These are phyloP conservation scores for Mycena venus DNA, from an alignment of 768 basidiomycete species.

Conservation along the genomic window DNA sequence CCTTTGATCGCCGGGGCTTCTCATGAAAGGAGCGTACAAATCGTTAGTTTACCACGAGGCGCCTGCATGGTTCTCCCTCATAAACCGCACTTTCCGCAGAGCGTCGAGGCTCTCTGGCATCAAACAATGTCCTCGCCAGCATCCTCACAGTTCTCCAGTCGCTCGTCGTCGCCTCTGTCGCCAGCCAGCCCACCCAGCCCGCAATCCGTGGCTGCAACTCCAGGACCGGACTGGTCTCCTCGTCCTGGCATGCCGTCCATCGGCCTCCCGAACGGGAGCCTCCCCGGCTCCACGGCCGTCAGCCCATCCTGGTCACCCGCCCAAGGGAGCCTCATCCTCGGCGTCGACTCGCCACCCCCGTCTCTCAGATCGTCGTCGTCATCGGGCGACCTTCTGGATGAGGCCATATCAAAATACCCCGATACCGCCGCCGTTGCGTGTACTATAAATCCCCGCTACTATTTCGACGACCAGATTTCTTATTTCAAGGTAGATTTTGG, in stretches of 20 bases:
- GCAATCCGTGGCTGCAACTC: slow-evolving; percentile 24
- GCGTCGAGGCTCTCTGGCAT: not conserved
- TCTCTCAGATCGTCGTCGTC: not conserved
- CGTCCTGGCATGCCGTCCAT: slow-evolving; percentile 26
- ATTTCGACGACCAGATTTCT: slow-evolving; percentile 33
- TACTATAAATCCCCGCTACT: slow-evolving; percentile 31
- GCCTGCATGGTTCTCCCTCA: slow-evolving; percentile 31
- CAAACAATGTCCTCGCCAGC: slow-evolving; percentile 16
- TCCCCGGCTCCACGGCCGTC: slow-evolving; percentile 24
- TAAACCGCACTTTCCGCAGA: slow-evolving; percentile 5
- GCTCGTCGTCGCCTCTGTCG: slow-evolving; percentile 27
- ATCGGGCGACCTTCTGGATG: slow-evolving; percentile 21
- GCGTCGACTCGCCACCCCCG: slow-evolving; percentile 13
- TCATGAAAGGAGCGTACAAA: slow-evolving; percentile 12
- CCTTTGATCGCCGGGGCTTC: slow-evolving; percentile 22
- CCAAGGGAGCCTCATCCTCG: slow-evolving; percentile 27
- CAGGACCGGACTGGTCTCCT: slow-evolving; percentile 29
- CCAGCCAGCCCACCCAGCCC: slow-evolving; percentile 9
- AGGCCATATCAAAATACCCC: slow-evolving; percentile 15
- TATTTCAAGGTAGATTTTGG: slow-evolving; percentile 19
- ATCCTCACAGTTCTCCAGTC: slow-evolving; percentile 21
- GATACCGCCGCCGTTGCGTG: not conserved
- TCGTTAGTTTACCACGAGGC: slow-evolving; percentile 24
- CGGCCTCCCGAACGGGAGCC: slow-evolving; percentile 21
- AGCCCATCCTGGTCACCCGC: slow-evolving; percentile 35